phyloP scores from a whole-genome alignment of 768 basidiomycete genomes.

The Naganishia onofrii region DNA sequence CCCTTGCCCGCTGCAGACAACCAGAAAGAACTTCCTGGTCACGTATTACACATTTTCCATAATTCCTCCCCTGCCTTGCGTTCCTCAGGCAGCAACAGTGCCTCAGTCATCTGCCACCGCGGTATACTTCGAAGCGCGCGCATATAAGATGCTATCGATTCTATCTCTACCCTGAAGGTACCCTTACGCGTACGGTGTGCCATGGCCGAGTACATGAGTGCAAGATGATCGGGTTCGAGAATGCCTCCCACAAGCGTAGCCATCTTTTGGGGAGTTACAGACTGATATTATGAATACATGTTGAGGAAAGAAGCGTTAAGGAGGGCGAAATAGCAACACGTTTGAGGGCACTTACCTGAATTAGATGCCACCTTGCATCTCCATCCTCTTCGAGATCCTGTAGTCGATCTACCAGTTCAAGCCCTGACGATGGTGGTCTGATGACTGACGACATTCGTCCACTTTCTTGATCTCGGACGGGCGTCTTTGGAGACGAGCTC shows the following conservation, averaged over 20 bases:
- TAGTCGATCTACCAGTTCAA: conserved; percentile 26
- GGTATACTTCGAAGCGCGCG: conserved; percentile 9
- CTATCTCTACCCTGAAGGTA: not conserved
- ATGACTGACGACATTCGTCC: conserved; percentile 7
- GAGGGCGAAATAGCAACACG: not conserved
- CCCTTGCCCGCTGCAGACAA: not conserved
- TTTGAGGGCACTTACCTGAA: conserved; percentile 1
- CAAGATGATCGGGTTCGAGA: conserved; percentile 32
- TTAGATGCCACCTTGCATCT: conserved; percentile 13
- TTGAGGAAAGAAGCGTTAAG: not conserved
- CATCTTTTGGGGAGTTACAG: conserved; percentile 3
- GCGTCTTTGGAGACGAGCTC: not conserved
- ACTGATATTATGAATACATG: not conserved
- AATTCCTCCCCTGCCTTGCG: conserved; percentile 18
- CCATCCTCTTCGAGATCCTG: not conserved
- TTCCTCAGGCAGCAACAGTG: conserved; percentile 17
- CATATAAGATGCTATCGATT: not conserved
- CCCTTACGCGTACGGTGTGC: not conserved
- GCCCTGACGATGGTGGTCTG: conserved; percentile 13
- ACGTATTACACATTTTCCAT: conserved; percentile 2
- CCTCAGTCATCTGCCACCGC: conserved; percentile 14
- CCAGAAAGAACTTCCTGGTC: not conserved
- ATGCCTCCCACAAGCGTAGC: conserved; percentile 10
- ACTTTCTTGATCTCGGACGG: not conserved
- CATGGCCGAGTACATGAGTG: conserved; percentile 17